Conservation (phyloP, 495 filamentous ascomycete species). For the Daldinia bambusicola region DNA sequence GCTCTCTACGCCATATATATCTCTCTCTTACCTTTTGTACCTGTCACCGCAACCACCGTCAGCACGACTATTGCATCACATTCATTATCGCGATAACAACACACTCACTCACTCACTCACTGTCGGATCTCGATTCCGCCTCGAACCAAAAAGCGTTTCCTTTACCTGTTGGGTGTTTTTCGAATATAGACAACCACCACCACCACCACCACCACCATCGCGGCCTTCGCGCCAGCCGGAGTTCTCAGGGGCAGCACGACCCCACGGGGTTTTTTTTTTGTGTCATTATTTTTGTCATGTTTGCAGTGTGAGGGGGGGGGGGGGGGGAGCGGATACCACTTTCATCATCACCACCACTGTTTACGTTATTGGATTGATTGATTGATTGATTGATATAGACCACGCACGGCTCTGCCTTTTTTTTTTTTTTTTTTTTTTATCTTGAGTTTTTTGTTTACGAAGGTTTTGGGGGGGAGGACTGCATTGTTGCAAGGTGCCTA, state of each 20-base stretch:
- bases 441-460: no score
- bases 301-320: no score
- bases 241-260: neutral
- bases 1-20: conserved; percentile 23
- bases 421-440: no score
- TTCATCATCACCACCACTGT: no score
- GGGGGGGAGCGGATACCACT: no score
- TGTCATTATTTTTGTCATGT: neutral
- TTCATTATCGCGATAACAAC: no score
- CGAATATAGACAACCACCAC: conserved; percentile 23
- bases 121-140: neutral
- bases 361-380: neutral
- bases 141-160: conserved; percentile 18
- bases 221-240: conserved; percentile 19
- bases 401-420: neutral
- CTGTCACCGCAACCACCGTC: no score
- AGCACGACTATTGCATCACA: no score
- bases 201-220: neutral
- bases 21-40: neutral
- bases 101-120: neutral
- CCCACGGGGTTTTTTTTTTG: conserved; percentile 11
- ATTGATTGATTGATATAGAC: conserved; percentile 33
- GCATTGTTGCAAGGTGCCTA: neutral
- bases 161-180: conserved; percentile 13
- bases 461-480: conserved; percentile 4